Evolutionary conservation across 148 eudicot genomes (phyloP), one percentile per base, ranked within the genome.

Genomic region (Heliamphora exappendiculata): DNA sequence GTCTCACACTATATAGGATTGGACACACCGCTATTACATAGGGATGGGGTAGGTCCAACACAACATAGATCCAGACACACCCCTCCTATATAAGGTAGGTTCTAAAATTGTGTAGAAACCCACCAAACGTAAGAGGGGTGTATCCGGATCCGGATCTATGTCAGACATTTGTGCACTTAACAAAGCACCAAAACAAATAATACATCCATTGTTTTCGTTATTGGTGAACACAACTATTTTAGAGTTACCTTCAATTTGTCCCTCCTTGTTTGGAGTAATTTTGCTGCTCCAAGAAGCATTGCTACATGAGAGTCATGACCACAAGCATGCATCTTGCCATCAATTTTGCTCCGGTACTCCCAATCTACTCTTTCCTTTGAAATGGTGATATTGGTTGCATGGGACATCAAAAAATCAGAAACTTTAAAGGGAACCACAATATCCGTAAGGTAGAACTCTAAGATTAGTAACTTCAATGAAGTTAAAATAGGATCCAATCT

Each of bases 251-350:
- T 85, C 17, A 88, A 65, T 68, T 75, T 47, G 47, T 88, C 65
- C 37, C 76, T 78, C 17, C 69, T 54, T 22, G 76, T 54, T 14
- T 85, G 79, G 19, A 88, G 88, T 59, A 88, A 79, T 75, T 84
- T 86, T 2, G 89, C 89, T 49, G 91, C 91, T 3, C 91, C 89
- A 3, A 86, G 81, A 50, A 88, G 86, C 91, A 88, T 88, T 2
- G 91, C 78, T 47, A 82, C 84, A 45, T 88, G 91, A n/a, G 76
- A 82, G 71, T 88, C 91, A 55, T 88, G 89, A 49, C 91, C 91
- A 79, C 89, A 88, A 22, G 87, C 91, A 67, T 88, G 91, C 89
- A 88, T 88, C 79, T 78, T 84, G 8, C 91, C 87, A 13, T 79
- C 71, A 22, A 68, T 76, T 64, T 86, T 88, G 83, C 91, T 88